phyloP scores from a whole-genome alignment of 306 rosid species.

The Lotus japonicus region DNA sequence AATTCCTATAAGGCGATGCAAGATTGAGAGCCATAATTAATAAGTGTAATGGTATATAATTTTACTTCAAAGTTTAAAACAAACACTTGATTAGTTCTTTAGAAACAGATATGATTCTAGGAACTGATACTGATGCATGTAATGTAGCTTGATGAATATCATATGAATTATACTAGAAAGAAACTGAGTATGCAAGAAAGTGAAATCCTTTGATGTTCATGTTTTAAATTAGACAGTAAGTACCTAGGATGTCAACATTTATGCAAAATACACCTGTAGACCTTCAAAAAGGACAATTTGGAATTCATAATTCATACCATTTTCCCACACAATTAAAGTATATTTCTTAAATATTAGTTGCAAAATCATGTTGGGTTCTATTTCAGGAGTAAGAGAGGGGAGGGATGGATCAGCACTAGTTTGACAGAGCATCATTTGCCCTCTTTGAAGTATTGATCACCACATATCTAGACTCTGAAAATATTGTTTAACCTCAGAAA shows the following conservation, averaged over 20 bases:
- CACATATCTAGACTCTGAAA: not conserved
- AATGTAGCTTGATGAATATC: constrained; percentile 7
- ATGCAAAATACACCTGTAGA: not conserved
- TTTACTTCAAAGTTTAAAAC: constrained; percentile 1
- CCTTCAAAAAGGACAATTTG: not conserved
- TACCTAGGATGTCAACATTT: not conserved
- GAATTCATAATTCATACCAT: not conserved
- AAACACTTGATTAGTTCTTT: not conserved
- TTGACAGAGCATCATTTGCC: too few relatives aligned
- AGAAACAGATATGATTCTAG: not conserved
- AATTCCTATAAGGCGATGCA: not conserved
- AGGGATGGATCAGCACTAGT: too few relatives aligned
- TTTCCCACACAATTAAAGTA: not conserved
- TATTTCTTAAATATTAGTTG: not conserved
- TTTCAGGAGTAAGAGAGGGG: too few relatives aligned
- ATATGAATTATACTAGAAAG: not conserved
- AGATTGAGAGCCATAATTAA: constrained; percentile 1
- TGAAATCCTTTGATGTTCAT: not conserved
- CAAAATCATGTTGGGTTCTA: too few relatives aligned
- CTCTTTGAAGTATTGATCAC: constrained; percentile 10
- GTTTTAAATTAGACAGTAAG: not conserved
- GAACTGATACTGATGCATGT: not conserved
- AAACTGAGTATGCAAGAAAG: not conserved
- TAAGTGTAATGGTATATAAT: not conserved
- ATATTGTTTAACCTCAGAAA: not conserved